These are phyloP conservation scores for Dothistroma pini DNA, from an alignment of 2,329 filamentous ascomycete species.

Conservation along the genomic window DNA sequence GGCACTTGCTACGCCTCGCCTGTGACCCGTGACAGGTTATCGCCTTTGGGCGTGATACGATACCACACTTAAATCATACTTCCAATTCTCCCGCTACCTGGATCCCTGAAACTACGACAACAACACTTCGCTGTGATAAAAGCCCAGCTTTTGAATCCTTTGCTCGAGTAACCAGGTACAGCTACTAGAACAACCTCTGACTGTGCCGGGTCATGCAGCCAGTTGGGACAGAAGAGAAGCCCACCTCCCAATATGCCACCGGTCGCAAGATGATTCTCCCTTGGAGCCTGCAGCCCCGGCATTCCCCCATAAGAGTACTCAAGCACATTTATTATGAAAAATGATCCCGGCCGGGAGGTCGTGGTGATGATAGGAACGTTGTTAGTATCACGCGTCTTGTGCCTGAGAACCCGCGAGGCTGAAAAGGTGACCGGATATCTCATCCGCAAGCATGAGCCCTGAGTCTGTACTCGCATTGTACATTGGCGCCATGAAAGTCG, in stretches of 20 bases:
- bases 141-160: constrained; percentile 21
- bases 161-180: constrained; percentile 19
- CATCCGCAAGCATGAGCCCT: constrained; percentile 11
- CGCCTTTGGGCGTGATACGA: neutral
- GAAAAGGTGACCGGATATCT: constrained; percentile 11
- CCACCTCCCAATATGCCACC: constrained; percentile 16
- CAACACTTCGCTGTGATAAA: constrained; percentile 5
- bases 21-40: neutral
- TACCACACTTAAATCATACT: neutral
- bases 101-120: neutral
- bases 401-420: constrained; percentile 10
- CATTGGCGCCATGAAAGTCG: constrained; percentile 14
- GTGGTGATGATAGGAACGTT: constrained; percentile 2
- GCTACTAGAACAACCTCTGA: constrained; percentile 18
- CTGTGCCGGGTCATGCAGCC: constrained; percentile 17
- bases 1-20: neutral
- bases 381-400: constrained; percentile 11
- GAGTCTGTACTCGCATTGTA: constrained; percentile 12
- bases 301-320: constrained; percentile 20
- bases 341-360: constrained; percentile 10
- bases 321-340: constrained; percentile 24
- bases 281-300: constrained; percentile 13
- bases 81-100: neutral
- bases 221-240: constrained; percentile 15
- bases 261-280: constrained; percentile 11